A percentile compares a stretch with the other conserved stretches of the same genome.
These are phyloP conservation scores for Acanthamoeba healyi DNA, from an alignment of 208 protist species.

Conservation along the genomic window DNA sequence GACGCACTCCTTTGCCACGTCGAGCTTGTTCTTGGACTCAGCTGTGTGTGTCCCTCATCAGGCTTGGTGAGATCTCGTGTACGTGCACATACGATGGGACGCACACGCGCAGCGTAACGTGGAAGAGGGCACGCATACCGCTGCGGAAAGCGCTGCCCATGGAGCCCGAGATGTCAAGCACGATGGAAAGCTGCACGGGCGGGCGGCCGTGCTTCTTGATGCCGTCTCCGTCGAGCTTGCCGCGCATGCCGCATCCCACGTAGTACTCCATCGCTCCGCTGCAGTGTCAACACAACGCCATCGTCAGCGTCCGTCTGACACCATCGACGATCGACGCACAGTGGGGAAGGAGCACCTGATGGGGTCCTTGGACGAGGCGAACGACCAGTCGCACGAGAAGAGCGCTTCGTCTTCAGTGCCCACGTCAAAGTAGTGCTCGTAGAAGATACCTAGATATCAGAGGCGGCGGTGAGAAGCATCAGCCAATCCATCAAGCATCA, in stretches of 20 bases:
- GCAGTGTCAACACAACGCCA: neutral
- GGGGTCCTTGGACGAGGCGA: neutral
- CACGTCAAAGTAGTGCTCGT: constrained; percentile 20
- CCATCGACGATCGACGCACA: too few relatives aligned
- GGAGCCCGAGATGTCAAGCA: constrained; percentile 9
- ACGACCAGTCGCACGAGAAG: neutral
- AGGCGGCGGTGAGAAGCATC: too few relatives aligned
- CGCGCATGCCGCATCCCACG: neutral
- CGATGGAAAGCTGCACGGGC: neutral
- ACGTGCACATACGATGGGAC: too few relatives aligned
- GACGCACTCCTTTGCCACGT: neutral
- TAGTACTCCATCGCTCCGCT: neutral
- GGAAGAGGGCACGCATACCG: neutral
- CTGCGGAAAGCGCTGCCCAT: neutral
- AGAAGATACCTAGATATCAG: neutral
- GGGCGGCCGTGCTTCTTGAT: neutral
- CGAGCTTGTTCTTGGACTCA: neutral
- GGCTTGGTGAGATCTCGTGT: too few relatives aligned
- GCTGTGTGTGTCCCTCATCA: too few relatives aligned
- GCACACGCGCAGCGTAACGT: neutral
- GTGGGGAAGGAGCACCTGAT: neutral
- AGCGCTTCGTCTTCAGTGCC: neutral
- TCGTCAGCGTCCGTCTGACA: too few relatives aligned
- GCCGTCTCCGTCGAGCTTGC: neutral
- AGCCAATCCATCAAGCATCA: too few relatives aligned